Evolutionary conservation across 805 yeast genomes (phyloP).

Genomic region (Blastobotrys chiropterorum): DNA sequence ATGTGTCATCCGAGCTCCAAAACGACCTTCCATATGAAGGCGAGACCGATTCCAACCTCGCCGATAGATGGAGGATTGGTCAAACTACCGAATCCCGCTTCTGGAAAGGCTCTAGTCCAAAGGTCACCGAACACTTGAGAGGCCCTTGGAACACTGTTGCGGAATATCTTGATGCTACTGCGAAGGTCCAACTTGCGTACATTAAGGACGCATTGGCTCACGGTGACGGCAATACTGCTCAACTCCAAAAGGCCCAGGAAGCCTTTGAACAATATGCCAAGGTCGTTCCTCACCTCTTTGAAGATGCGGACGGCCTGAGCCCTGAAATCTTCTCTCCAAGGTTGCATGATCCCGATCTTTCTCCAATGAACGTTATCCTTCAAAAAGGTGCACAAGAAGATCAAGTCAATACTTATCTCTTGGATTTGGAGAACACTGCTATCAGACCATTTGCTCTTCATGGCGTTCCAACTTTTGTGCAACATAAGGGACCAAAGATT

Average conservation of each 20-base stretch:
- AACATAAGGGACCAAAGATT: constrained; percentile 83
- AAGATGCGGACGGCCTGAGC: constrained; percentile 35
- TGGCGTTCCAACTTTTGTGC: constrained; percentile 74
- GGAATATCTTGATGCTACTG: constrained; percentile 59
- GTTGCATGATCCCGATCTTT: constrained; percentile 74
- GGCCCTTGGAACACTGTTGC: constrained; percentile 81
- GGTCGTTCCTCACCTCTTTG: constrained; percentile 55
- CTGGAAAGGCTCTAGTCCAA: constrained; percentile 59
- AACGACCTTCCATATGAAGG: constrained; percentile 48
- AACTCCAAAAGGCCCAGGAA: constrained; percentile 40
- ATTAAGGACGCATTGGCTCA: constrained; percentile 49
- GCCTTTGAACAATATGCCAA: constrained; percentile 56
- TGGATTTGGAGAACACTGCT: constrained; percentile 78
- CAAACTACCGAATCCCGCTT: constrained; percentile 77
- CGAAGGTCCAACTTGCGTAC: constrained; percentile 58
- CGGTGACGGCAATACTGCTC: constrained; percentile 40
- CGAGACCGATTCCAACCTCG: constrained; percentile 49
- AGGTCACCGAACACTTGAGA: constrained; percentile 41
- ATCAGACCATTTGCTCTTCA: constrained; percentile 79
- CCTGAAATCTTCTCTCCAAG: constrained; percentile 65
- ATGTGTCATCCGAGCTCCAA: constrained; percentile 45
- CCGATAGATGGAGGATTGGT: constrained; percentile 81
- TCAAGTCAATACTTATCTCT: constrained; percentile 39
- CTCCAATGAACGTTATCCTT: constrained; percentile 78
- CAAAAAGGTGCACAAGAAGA: constrained; percentile 28